phyloP scores from a whole-genome alignment of 176 grass and related monocot species.

The Triticum turgidum region DNA sequence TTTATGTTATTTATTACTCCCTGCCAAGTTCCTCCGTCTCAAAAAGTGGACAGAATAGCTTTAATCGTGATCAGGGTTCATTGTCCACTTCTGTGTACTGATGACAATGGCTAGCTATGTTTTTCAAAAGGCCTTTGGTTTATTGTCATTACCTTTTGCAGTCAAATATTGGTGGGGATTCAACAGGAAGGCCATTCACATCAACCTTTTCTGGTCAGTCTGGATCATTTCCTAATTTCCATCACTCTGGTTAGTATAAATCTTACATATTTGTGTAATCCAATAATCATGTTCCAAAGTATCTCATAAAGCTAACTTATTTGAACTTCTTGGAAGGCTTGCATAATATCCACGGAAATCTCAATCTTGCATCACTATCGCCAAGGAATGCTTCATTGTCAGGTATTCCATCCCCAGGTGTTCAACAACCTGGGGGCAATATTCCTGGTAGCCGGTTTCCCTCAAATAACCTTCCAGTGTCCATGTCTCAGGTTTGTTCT shows the following conservation, averaged over 20 bases:
- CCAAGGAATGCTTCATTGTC: conserved; percentile 75
- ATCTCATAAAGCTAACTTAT: conserved; percentile 18
- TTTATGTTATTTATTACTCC: conserved; percentile 11
- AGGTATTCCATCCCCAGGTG: conserved; percentile 65
- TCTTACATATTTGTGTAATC: conserved; percentile 26
- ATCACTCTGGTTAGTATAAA: conserved; percentile 70
- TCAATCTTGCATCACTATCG: conserved; percentile 81
- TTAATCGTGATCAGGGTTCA: neutral
- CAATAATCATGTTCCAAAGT: conserved; percentile 14
- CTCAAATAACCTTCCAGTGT: conserved; percentile 80
- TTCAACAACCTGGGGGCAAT: conserved; percentile 84
- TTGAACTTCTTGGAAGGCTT: conserved; percentile 45
- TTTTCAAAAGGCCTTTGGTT: conserved; percentile 4
- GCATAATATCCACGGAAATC: conserved; percentile 88
- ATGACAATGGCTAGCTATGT: neutral
- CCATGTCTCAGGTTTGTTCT: conserved; percentile 77
- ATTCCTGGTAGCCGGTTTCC: conserved; percentile 75
- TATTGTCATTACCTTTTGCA: conserved; percentile 50
- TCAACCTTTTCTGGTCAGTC: conserved; percentile 80
- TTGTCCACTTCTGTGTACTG: conserved; percentile 14
- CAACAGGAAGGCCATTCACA: conserved; percentile 71
- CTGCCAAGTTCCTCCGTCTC: conserved; percentile 10
- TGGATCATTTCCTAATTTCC: conserved; percentile 66
- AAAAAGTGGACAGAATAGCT: neutral
- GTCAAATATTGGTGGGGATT: conserved; percentile 82